Percentiles rank a stretch among this genome's conserved stretches.
Evolutionary conservation across 2,329 filamentous ascomycete species (phyloP).

Genomic region (Fusarium sp.): DNA sequence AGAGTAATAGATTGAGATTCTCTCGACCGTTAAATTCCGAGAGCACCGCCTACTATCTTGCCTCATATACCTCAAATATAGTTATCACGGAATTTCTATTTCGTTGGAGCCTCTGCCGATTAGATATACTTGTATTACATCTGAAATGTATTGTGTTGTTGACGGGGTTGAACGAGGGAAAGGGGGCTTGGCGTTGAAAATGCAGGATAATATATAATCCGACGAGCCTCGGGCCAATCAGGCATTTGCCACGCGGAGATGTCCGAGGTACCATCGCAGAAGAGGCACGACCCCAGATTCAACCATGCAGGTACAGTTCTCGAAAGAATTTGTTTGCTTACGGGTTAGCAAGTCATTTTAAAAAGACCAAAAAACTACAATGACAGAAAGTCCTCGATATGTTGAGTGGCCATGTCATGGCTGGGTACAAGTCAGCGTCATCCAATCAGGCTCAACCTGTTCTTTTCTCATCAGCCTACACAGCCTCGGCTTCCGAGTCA

Average conservation of each 20-base stretch:
- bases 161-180: background rate
- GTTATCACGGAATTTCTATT: background rate
- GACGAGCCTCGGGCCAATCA: background rate
- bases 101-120: background rate
- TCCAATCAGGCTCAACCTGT: background rate
- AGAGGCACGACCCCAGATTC: background rate
- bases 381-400: background rate
- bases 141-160: background rate
- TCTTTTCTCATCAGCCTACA: no score
- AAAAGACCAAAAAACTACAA: background rate
- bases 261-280: background rate
- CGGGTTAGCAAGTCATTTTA: background rate
- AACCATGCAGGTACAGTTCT: background rate
- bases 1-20: background rate
- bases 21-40: fast-evolving
- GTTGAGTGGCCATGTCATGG: background rate
- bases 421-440: background rate
- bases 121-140: no score
- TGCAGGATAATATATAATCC: slow-evolving; percentile 14
- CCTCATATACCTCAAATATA: background rate
- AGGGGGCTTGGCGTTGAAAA: background rate
- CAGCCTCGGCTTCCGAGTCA: no score
- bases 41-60: background rate
- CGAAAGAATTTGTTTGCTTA: background rate
- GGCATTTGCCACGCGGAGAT: slow-evolving; percentile 7